Evolutionary conservation across 768 basidiomycete genomes (phyloP), one percentile per base, ranked within the genome.

Genomic region (Boletus huronensis): DNA sequence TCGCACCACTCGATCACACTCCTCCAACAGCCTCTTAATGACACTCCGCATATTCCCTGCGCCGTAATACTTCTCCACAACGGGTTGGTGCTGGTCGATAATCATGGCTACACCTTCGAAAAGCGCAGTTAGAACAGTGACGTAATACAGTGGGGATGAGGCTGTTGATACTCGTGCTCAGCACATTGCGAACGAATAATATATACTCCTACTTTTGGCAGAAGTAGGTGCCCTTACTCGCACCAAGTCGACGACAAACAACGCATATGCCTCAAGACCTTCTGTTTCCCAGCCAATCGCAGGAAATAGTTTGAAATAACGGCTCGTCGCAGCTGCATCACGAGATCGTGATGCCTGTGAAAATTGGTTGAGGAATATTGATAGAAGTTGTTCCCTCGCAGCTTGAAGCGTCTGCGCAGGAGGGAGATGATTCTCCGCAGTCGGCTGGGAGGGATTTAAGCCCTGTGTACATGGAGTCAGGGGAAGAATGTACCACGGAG

Each of bases 61-160:
- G 0, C 97, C 97, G 64, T 99, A 99, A 72, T 99, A 98, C 72
- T 97, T 98, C 67, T 98, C 96, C 1, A 99, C 95, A 5, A 99
- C 84, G 2, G 93, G 91, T 61, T 97, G 96, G 66, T 99, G 97
- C 65, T 99, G 97, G 63, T 96, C 93, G 21, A 99, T 87, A 59
- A 99, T 93, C 77, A 92, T 83, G 0, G 95, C 97, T 48, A 99
- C 88, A 52, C 87, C 89, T 73, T 99, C 97, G 61, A 98, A 94
- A 1, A 99, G 80, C 6, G 91, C 86, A 2, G 96, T 98, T 51
- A 99, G 74, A 11, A 87, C 82, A 3, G 92, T 86, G 58, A 97
- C 84, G 67, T 93, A 98, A 73, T 97, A 96, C 26, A 93, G 72
- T 0, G 96, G 88, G 0, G 94, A 96, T 9, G 93, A 93, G 1